Conservation (phyloP, 1,284 basidiomycete species). For the Puccinia sorghi region DNA sequence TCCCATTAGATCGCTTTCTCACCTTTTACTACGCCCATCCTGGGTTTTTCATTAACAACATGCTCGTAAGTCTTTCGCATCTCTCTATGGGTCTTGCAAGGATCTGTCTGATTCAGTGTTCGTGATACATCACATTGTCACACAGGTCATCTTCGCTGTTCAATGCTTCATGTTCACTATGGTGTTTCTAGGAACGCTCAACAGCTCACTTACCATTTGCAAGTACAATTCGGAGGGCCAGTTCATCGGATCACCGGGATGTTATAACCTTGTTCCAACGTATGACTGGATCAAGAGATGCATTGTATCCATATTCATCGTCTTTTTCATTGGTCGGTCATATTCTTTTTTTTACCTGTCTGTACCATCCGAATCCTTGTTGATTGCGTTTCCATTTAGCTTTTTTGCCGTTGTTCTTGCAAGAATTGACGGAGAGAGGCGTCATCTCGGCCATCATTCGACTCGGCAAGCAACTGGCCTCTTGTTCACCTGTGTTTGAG, state of each 20-base stretch:
- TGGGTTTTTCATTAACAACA: conserved; percentile 99
- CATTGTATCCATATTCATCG: conserved; percentile 93
- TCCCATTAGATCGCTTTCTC: conserved; percentile 95
- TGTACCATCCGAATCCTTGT: neutral
- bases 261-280: conserved; percentile 84
- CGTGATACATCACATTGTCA: neutral
- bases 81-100: neutral
- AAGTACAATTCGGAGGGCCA: conserved; percentile 71
- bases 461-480: conserved; percentile 85
- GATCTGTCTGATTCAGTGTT: neutral
- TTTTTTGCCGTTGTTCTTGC: conserved; percentile 69
- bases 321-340: conserved; percentile 74
- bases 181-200: conserved; percentile 87
- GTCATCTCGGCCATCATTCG: conserved; percentile 83
- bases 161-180: conserved; percentile 81
- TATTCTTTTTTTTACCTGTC: neutral
- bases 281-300: conserved; percentile 91
- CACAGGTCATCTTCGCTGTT: conserved; percentile 76
- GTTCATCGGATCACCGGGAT: conserved; percentile 74
- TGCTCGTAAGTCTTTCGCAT: conserved; percentile 64
- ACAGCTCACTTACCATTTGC: conserved; percentile 75
- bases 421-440: conserved; percentile 91
- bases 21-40: conserved; percentile 99
- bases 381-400: conserved; percentile 48
- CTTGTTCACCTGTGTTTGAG: conserved; percentile 90